These are phyloP conservation scores for Gossypium herbaceum DNA, from an alignment of 345 rosid species.

Conservation along the genomic window DNA sequence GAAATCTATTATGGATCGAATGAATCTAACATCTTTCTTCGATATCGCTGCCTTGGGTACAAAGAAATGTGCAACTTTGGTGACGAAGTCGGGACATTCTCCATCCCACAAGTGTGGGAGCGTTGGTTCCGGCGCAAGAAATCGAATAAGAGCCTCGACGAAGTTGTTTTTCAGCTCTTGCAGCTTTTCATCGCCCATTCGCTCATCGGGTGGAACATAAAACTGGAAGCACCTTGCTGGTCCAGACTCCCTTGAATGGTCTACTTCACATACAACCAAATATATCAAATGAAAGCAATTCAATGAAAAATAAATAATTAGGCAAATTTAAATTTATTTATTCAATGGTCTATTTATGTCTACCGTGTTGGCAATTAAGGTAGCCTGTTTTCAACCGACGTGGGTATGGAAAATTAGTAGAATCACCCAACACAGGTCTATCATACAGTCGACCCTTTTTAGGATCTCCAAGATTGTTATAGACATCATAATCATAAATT, in stretches of 20 bases:
- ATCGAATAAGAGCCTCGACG: neutral
- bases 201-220: slow-evolving; percentile 6
- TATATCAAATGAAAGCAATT: no score
- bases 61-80: neutral
- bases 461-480: slow-evolving; percentile 51
- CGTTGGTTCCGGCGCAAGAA: neutral
- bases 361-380: slow-evolving; percentile 31
- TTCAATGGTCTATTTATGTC: no score
- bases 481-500: slow-evolving; percentile 49
- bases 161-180: neutral
- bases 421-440: slow-evolving; percentile 52
- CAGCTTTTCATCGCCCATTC: neutral
- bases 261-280: neutral
- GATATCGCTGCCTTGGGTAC: neutral
- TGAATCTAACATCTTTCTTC: no score
- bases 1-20: neutral
- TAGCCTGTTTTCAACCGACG: slow-evolving; percentile 46
- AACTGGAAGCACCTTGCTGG: neutral
- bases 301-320: no score
- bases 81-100: neutral
- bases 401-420: slow-evolving; percentile 45
- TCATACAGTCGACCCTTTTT: slow-evolving; percentile 26
- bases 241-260: neutral
- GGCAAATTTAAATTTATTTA: no score
- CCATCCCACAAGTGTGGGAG: neutral